A percentile compares a stretch with the other conserved stretches of the same genome.
Conservation (phyloP, 2,329 filamentous ascomycete genomes). For the Nannizziopsis barbatae region DNA sequence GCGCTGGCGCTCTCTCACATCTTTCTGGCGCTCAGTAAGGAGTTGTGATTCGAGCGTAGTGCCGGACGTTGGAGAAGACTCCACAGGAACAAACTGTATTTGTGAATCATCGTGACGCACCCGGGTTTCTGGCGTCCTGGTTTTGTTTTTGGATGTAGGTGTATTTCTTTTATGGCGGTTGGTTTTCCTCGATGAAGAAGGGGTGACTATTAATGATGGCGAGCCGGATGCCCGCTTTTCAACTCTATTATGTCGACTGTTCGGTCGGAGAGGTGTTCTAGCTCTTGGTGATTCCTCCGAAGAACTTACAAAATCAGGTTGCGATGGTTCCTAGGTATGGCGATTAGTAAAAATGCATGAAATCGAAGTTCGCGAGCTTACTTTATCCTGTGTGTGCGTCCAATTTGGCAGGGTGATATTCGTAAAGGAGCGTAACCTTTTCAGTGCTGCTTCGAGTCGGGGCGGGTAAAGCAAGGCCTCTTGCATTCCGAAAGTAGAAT, state of each 20-base stretch:
- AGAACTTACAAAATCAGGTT: conserved; percentile 37
- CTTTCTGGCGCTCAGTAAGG: conserved; percentile 67
- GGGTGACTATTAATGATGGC: neutral
- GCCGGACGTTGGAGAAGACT: conserved; percentile 45
- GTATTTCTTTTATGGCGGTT: conserved; percentile 4
- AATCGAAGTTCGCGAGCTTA: conserved; percentile 13
- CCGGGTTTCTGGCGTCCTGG: conserved; percentile 41
- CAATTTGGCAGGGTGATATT: conserved; percentile 43
- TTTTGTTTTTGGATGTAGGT: conserved; percentile 10
- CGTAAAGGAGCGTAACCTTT: conserved; percentile 46
- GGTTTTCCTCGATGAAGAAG: neutral
- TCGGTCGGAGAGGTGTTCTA: neutral
- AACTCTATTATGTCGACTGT: neutral
- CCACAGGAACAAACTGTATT: conserved; percentile 61
- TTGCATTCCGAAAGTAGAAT: conserved; percentile 52
- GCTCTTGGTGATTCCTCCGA: conserved; percentile 35
- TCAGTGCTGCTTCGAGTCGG: conserved; percentile 51
- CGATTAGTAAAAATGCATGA: conserved; percentile 8
- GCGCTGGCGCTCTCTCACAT: conserved; percentile 62
- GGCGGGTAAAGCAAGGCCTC: conserved; percentile 53
- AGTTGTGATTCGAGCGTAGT: conserved; percentile 53
- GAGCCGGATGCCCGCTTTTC: conserved; percentile 2
- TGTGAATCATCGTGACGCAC: conserved; percentile 73
- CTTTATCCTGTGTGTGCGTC: conserved; percentile 28
- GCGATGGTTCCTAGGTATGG: conserved; percentile 12